Percentiles rank a stretch among this genome's conserved stretches.
phyloP scores from a whole-genome alignment of 148 eudicot species.

The Limonium bicolor region DNA sequence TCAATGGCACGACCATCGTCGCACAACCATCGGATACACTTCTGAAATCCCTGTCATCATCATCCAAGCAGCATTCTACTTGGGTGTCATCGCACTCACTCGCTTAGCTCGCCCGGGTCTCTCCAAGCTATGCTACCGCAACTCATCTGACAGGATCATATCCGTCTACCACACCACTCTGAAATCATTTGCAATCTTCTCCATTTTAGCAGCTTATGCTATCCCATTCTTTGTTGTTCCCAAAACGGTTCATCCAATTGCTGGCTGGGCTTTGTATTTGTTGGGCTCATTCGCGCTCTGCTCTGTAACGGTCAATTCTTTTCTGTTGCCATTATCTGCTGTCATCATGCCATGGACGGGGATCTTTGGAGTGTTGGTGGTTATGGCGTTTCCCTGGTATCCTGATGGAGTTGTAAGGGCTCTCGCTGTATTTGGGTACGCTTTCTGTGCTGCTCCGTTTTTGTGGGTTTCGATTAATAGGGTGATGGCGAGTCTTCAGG shows the following conservation, averaged over 20 bases:
- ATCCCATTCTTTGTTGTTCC: slow-evolving; percentile 70
- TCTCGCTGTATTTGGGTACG: slow-evolving; percentile 46
- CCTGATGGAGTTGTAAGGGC: slow-evolving; percentile 62
- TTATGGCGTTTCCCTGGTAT: slow-evolving; percentile 80
- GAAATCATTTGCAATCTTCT: slow-evolving; percentile 42
- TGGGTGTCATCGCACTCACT: slow-evolving; percentile 52
- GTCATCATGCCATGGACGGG: slow-evolving; percentile 54
- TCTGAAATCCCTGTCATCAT: slow-evolving; percentile 55
- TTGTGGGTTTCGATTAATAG: slow-evolving; percentile 37
- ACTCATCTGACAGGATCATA: slow-evolving; percentile 44
- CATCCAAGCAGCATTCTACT: slow-evolving; percentile 41
- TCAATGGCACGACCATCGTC: slow-evolving; percentile 87
- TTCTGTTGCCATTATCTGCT: slow-evolving; percentile 56
- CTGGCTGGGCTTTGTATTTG: slow-evolving; percentile 82
- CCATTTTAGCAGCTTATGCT: slow-evolving; percentile 55
- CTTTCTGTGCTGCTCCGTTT: slow-evolving; percentile 58
- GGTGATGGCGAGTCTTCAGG: slow-evolving; percentile 36
- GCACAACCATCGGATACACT: slow-evolving; percentile 64
- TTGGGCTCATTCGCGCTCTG: slow-evolving; percentile 53
- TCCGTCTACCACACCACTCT: slow-evolving; percentile 39
- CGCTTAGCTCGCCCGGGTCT: slow-evolving; percentile 68
- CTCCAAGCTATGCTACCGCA: slow-evolving; percentile 64
- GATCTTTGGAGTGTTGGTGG: slow-evolving; percentile 40
- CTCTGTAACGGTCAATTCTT: slow-evolving; percentile 39
- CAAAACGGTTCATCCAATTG: slow-evolving; percentile 61